Conservation (phyloP, 116 monocot species). For the Iris pallida region DNA sequence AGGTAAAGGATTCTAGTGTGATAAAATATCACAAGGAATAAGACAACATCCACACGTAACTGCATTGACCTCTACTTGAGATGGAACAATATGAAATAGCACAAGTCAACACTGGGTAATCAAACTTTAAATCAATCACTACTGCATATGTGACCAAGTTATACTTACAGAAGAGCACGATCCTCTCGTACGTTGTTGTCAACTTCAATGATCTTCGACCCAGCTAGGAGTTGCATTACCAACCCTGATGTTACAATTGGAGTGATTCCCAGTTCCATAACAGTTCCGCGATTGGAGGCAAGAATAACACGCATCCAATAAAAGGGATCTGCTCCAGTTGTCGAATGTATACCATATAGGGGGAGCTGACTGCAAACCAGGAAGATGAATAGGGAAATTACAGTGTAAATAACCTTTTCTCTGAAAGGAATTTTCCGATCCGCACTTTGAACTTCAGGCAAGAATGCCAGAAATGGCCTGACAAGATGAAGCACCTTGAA, state of each 20-base stretch:
- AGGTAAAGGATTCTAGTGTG: background rate
- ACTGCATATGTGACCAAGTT: background rate
- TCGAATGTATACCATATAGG: conserved; percentile 57
- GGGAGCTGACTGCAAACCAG: conserved; percentile 60
- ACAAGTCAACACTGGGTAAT: background rate
- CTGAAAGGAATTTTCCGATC: conserved; percentile 49
- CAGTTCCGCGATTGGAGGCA: conserved; percentile 51
- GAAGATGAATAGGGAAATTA: conserved; percentile 53
- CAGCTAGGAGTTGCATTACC: conserved; percentile 46
- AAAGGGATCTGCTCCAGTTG: conserved; percentile 59
- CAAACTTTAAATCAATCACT: background rate
- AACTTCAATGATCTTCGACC: conserved; percentile 53
- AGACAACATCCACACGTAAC: background rate
- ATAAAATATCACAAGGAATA: background rate
- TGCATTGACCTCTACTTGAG: background rate
- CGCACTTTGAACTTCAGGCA: conserved; percentile 49
- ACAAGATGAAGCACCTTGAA: conserved; percentile 55
- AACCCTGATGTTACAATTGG: conserved; percentile 58
- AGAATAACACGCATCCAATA: conserved; percentile 65
- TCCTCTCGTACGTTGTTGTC: conserved; percentile 55
- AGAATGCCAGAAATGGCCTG: conserved; percentile 45
- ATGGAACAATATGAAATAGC: background rate
- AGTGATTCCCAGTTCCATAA: conserved; percentile 59
- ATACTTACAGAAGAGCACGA: conserved; percentile 47
- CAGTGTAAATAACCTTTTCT: conserved; percentile 52